Evolutionary conservation across 2,329 filamentous ascomycete genomes (phyloP).

Genomic region (Coniosporium tulheliwenetii): DNA sequence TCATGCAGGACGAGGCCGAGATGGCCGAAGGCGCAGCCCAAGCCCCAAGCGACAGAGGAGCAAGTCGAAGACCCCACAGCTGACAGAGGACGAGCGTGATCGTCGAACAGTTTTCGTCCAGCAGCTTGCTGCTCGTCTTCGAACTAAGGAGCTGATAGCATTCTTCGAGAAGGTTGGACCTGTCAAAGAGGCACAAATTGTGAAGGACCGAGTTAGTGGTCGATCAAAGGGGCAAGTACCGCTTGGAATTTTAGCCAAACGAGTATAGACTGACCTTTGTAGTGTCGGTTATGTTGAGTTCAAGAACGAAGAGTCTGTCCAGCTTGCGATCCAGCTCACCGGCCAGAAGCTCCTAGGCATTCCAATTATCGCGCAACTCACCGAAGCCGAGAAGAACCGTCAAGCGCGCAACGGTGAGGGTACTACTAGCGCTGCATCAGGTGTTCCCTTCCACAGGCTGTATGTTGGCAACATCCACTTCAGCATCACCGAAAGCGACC

Average conservation of each 20-base stretch:
- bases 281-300: conserved; percentile 99
- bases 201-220: conserved; percentile 91
- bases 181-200: conserved; percentile 95
- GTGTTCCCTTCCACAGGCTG: conserved; percentile 89
- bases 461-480: conserved; percentile 99
- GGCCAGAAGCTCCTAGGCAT: conserved; percentile 98
- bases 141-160: conserved; percentile 79
- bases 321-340: conserved; percentile 89
- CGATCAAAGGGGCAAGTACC: conserved; percentile 81
- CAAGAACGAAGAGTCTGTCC: conserved; percentile 85
- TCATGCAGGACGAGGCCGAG: conserved; percentile 28
- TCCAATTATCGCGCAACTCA: conserved; percentile 94
- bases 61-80: conserved; percentile 48
- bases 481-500: conserved; percentile 91
- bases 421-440: conserved; percentile 53
- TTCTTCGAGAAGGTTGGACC: conserved; percentile 94
- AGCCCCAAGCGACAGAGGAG: conserved; percentile 20
- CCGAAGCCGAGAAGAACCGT: conserved; percentile 98
- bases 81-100: conserved; percentile 91
- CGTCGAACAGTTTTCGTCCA: conserved; percentile 96
- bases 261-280: conserved; percentile 20
- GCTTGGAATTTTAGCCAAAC: conserved; percentile 2
- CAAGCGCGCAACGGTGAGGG: conserved; percentile 74
- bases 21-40: conserved; percentile 20
- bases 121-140: conserved; percentile 84